phyloP scores from a whole-genome alignment of 495 filamentous ascomycete species.

The Glutinoglossum americanum region DNA sequence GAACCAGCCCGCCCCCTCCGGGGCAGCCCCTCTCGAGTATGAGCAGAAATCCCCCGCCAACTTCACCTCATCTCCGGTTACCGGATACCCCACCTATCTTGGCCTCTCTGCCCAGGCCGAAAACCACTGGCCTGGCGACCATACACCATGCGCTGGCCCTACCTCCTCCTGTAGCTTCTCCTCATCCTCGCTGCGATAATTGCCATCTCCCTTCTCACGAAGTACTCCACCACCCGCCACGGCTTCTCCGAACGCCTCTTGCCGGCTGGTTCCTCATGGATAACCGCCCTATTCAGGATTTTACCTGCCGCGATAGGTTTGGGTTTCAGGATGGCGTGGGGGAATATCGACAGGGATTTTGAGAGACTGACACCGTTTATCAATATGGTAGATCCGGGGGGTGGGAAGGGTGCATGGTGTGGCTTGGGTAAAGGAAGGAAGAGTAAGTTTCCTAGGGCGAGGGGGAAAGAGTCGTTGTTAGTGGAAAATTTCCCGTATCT shows the following conservation, averaged over 20 bases:
- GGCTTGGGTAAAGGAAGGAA: background rate
- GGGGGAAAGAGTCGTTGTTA: background rate
- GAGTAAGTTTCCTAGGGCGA: no score
- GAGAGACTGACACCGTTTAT: background rate
- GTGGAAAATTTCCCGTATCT: background rate
- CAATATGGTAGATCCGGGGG: background rate
- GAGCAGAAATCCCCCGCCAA: no score
- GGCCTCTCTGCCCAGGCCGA: background rate
- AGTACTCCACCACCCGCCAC: background rate
- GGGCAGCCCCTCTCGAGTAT: no score
- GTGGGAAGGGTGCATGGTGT: background rate
- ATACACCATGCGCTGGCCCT: background rate
- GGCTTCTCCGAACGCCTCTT: background rate
- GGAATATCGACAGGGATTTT: background rate
- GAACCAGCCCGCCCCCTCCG: no score
- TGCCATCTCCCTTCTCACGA: background rate
- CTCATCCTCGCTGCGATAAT: background rate
- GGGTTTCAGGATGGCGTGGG: background rate
- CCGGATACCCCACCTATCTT: background rate
- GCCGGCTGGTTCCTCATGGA: background rate
- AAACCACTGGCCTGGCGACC: background rate
- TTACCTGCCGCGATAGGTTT: background rate
- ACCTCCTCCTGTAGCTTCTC: background rate
- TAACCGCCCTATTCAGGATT: background rate
- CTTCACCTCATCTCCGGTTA: no score